phyloP scores from a whole-genome alignment of 768 basidiomycete genomes.

The Panus rudis region DNA sequence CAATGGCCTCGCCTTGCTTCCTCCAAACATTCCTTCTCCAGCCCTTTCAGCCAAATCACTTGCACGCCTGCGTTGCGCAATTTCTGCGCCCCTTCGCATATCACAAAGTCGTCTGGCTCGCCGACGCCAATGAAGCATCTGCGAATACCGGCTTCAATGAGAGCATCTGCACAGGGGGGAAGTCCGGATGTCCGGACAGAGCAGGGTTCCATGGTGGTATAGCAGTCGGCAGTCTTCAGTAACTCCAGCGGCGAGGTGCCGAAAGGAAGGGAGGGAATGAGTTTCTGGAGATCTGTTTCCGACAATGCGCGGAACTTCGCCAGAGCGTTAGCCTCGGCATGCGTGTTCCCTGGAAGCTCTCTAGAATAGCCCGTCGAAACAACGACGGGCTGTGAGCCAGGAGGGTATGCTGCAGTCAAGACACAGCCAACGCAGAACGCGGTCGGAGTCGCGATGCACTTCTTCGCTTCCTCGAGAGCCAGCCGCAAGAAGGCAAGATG shows the following conservation, averaged over 20 bases:
- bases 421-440: slow-evolving; percentile 94
- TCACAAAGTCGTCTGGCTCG: slow-evolving; percentile 92
- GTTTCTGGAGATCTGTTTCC: slow-evolving; percentile 22
- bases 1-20: slow-evolving; percentile 63
- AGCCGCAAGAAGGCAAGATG: slow-evolving; percentile 45
- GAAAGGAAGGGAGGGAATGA: slow-evolving; percentile 38
- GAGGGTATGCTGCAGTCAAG: slow-evolving; percentile 44
- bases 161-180: slow-evolving; percentile 76
- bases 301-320: slow-evolving; percentile 54
- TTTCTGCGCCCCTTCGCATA: slow-evolving; percentile 79
- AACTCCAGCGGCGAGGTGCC: slow-evolving; percentile 38
- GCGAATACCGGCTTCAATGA: slow-evolving; percentile 62
- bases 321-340: slow-evolving; percentile 94
- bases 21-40: slow-evolving; percentile 75
- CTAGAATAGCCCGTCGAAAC: slow-evolving; percentile 83
- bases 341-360: slow-evolving; percentile 90
- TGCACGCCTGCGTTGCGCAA: slow-evolving; percentile 66
- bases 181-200: slow-evolving; percentile 84
- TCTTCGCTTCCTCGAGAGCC: slow-evolving; percentile 65
- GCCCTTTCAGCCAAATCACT: slow-evolving; percentile 64
- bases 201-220: slow-evolving; percentile 97
- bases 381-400: slow-evolving; percentile 36
- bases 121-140: slow-evolving; percentile 83
- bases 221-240: slow-evolving; percentile 61
- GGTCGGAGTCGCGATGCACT: slow-evolving; percentile 60